Percentiles rank a stretch among this genome's conserved stretches.
Conservation (phyloP, 1,139 yeast genomes). For the Taphrina sp. region DNA sequence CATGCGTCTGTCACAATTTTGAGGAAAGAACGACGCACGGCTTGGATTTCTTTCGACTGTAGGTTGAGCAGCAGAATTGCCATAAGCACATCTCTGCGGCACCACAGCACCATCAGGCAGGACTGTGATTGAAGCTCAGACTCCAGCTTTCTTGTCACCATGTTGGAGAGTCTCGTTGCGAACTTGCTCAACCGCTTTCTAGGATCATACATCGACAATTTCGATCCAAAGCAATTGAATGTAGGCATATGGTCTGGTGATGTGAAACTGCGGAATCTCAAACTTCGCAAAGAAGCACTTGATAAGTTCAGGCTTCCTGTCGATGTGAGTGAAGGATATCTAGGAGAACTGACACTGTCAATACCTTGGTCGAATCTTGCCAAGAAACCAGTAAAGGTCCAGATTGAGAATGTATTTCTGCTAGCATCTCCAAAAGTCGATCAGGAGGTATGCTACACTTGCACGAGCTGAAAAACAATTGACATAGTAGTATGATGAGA, state of each 20-base stretch:
- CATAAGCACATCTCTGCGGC: no score
- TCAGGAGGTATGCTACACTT: constrained; percentile 40
- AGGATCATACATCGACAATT: constrained; percentile 82
- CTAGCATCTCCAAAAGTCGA: constrained; percentile 70
- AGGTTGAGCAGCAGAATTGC: no score
- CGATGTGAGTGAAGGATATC: constrained; percentile 84
- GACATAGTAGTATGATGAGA: constrained; percentile 57
- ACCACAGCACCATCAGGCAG: no score
- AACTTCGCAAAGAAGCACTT: constrained; percentile 75
- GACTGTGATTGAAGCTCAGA: no score
- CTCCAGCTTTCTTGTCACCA: no score
- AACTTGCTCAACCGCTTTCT: constrained; percentile 51
- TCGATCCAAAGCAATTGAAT: constrained; percentile 54
- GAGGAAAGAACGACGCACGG: no score
- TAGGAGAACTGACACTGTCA: constrained; percentile 84
- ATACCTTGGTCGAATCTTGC: constrained; percentile 97
- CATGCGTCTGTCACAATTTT: no score
- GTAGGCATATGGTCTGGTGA: constrained; percentile 96
- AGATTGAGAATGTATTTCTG: constrained; percentile 83
- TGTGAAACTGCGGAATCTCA: constrained; percentile 75
- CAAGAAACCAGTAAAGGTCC: constrained; percentile 84
- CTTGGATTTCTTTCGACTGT: no score
- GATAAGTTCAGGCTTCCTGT: constrained; percentile 83
- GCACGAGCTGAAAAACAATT: background rate
- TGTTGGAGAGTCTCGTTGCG: constrained; percentile 56